Evolutionary conservation across 495 filamentous ascomycete genomes (phyloP).

Genomic region (Penicillium antarcticum): DNA sequence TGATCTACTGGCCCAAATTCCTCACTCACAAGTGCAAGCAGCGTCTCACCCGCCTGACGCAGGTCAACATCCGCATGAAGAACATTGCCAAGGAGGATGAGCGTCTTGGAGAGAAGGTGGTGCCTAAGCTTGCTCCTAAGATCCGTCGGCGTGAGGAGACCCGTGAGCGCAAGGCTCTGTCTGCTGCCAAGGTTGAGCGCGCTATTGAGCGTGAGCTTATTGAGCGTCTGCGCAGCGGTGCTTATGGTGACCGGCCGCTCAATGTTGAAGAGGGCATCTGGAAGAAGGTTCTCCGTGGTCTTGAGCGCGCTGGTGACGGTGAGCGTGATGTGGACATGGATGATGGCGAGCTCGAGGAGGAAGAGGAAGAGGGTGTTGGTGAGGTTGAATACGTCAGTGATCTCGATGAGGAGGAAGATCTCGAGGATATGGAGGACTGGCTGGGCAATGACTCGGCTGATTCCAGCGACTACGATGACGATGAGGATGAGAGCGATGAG

Average conservation of each 20-base stretch:
- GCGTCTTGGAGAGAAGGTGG: conserved; percentile 82
- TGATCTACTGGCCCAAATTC: conserved; percentile 97
- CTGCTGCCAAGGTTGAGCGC: conserved; percentile 91
- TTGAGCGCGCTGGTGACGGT: conserved; percentile 84
- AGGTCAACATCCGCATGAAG: conserved; percentile 84
- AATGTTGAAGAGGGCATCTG: conserved; percentile 93
- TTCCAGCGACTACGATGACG: conserved; percentile 47
- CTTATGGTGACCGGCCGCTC: conserved; percentile 90
- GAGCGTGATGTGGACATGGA: conserved; percentile 84
- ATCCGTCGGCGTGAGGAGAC: conserved; percentile 83
- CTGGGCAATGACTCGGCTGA: conserved; percentile 60
- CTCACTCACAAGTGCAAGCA: conserved; percentile 97
- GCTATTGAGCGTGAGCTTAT: conserved; percentile 96
- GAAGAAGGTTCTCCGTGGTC: conserved; percentile 92
- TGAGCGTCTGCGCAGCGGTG: conserved; percentile 84
- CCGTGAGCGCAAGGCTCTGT: conserved; percentile 88
- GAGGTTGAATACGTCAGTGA: conserved; percentile 85
- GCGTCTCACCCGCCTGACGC: conserved; percentile 86
- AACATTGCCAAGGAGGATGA: conserved; percentile 84
- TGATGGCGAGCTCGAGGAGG: conserved; percentile 75
- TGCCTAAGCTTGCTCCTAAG: conserved; percentile 91
- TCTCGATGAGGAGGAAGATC: conserved; percentile 60
- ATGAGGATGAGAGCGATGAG: conserved; percentile 50
- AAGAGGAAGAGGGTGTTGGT: conserved; percentile 67
- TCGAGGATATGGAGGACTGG: conserved; percentile 76